phyloP scores from a whole-genome alignment of 352 stramenopile genomes.

The Globisporangium spinosum region DNA sequence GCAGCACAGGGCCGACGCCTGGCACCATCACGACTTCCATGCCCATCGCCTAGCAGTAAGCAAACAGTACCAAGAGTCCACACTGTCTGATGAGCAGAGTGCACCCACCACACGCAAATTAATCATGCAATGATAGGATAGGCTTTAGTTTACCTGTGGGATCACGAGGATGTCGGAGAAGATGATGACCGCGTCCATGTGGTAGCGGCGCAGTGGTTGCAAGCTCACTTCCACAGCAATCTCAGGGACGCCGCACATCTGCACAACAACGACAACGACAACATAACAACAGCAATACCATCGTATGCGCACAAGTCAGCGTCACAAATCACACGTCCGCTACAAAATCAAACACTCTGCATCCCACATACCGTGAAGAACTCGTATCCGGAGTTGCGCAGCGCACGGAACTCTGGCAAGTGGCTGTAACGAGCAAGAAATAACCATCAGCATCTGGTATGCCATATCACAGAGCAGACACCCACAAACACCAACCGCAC shows the following conservation, averaged over 20 bases:
- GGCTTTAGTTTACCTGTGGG: conserved; percentile 50
- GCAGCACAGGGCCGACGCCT: conserved; percentile 89
- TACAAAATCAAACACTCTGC: background rate
- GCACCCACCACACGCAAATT: background rate
- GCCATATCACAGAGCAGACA: background rate
- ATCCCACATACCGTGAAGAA: conserved; percentile 76
- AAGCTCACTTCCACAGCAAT: conserved; percentile 95
- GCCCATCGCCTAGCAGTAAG: conserved; percentile 74
- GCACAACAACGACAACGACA: background rate
- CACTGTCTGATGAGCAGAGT: background rate
- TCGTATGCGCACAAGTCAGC: conserved; percentile 4
- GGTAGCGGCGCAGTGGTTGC: conserved; percentile 92
- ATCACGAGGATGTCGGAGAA: conserved; percentile 99
- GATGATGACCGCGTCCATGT: conserved; percentile 97
- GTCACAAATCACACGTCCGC: background rate
- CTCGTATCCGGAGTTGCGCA: conserved; percentile 80
- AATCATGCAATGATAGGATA: background rate
- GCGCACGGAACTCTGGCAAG: conserved; percentile 83
- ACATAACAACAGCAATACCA: conserved; percentile 6
- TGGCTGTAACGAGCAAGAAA: conserved; percentile 35
- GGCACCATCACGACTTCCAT: conserved; percentile 96
- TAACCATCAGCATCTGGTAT: background rate
- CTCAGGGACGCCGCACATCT: conserved; percentile 85
- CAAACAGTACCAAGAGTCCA: background rate
- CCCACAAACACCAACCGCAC: conserved; percentile 32